Conservation (phyloP, 176 grass and related monocot species). For the Zizania latifolia region DNA sequence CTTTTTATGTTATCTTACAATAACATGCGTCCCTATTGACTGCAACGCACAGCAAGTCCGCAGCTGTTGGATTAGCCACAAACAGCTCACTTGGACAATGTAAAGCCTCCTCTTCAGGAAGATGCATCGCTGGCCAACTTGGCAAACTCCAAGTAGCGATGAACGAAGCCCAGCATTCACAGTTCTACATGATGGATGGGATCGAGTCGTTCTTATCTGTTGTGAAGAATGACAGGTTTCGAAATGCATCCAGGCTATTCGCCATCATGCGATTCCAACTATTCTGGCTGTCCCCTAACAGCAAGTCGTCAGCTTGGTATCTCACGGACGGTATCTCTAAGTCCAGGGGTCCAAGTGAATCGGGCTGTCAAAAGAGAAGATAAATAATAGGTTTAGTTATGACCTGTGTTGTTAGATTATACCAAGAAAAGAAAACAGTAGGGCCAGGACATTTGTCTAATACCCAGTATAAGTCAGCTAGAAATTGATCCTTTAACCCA, state of each 20-base stretch:
- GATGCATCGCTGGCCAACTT: conserved; percentile 13
- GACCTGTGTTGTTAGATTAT: background rate
- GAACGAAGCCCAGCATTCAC: background rate
- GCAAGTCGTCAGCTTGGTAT: conserved; percentile 53
- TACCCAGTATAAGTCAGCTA: conserved; percentile 90
- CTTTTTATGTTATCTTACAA: conserved; percentile 41
- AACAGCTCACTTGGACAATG: conserved; percentile 35
- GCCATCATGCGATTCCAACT: conserved; percentile 75
- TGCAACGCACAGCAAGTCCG: conserved; percentile 13
- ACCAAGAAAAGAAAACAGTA: background rate
- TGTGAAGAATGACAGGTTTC: conserved; percentile 61
- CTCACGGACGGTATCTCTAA: conserved; percentile 48
- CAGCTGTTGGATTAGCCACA: conserved; percentile 34
- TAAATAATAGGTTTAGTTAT: conserved; percentile 8
- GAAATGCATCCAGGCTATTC: conserved; percentile 83
- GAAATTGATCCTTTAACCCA: conserved; percentile 43
- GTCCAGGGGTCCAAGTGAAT: conserved; percentile 93
- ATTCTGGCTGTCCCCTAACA: conserved; percentile 65
- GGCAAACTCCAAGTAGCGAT: background rate
- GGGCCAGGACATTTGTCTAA: background rate
- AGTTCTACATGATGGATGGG: conserved; percentile 42
- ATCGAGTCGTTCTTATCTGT: conserved; percentile 46
- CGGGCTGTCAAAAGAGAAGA: conserved; percentile 48
- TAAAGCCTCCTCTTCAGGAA: conserved; percentile 25
- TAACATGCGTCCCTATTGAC: conserved; percentile 19